A percentile compares a stretch with the other conserved stretches of the same genome.
These are phyloP conservation scores for Monosporozyma yasuniensis DNA, from an alignment of 805 yeast genomes.

Conservation along the genomic window DNA sequence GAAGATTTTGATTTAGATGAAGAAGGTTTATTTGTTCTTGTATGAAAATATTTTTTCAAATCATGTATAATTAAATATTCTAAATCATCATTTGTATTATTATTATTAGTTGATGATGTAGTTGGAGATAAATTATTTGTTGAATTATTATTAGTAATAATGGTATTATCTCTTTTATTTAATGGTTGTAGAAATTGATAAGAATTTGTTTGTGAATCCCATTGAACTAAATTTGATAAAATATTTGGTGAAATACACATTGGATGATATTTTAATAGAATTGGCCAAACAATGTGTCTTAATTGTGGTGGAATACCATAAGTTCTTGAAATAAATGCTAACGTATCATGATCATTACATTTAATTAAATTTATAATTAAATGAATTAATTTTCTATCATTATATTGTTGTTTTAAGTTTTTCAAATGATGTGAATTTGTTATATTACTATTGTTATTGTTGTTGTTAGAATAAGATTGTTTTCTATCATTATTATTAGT, in stretches of 20 bases:
- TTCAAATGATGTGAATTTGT: conserved; percentile 21
- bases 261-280: conserved; percentile 73
- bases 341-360: conserved; percentile 57
- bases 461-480: not conserved
- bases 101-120: not conserved
- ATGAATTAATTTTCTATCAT: conserved; percentile 29
- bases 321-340: conserved; percentile 74
- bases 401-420: conserved; percentile 22
- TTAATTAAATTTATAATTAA: conserved; percentile 48
- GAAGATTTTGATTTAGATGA: not conserved
- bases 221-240: conserved; percentile 41
- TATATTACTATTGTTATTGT: not conserved
- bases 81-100: conserved; percentile 13
- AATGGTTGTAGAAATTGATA: conserved; percentile 3
- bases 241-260: conserved; percentile 70
- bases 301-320: conserved; percentile 78
- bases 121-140: not conserved
- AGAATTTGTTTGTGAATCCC: conserved; percentile 18
- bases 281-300: conserved; percentile 77
- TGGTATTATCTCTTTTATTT: not conserved
- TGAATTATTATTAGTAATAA: not conserved
- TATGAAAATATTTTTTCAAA: conserved; percentile 47
- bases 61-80: conserved; percentile 43
- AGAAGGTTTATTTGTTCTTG: conserved; percentile 9
- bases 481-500: not conserved